Evolutionary conservation across 345 rosid species (phyloP).

Genomic region (Moricandia arvensis): DNA sequence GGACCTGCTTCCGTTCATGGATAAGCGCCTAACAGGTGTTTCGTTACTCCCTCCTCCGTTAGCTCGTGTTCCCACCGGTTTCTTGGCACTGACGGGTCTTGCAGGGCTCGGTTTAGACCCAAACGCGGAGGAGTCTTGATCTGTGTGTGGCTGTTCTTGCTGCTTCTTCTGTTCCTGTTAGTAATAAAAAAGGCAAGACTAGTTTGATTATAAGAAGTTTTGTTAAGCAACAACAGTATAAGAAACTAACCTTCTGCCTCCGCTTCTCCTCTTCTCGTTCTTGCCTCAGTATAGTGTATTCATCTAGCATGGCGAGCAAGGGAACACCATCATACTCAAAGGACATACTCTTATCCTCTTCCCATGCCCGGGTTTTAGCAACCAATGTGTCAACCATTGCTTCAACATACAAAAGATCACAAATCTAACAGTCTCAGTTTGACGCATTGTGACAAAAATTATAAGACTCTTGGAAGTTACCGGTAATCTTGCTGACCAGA

Average conservation of each 20-base stretch:
- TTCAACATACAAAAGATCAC: constrained; percentile 30
- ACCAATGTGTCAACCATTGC: constrained; percentile 86
- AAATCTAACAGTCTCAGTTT: background rate
- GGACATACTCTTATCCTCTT: constrained; percentile 60
- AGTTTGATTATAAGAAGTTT: background rate
- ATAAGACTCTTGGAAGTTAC: constrained; percentile 37
- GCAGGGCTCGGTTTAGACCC: constrained; percentile 86
- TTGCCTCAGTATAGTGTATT: constrained; percentile 86
- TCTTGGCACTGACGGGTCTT: constrained; percentile 61
- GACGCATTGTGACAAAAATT: background rate
- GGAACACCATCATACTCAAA: constrained; percentile 91
- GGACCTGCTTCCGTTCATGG: constrained; percentile 72
- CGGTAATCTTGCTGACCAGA: constrained; percentile 90
- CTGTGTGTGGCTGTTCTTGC: constrained; percentile 73
- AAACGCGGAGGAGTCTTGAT: constrained; percentile 61
- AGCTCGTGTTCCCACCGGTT: constrained; percentile 65
- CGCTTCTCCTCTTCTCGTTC: constrained; percentile 96
- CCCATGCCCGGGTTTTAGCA: constrained; percentile 85
- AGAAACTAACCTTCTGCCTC: constrained; percentile 56
- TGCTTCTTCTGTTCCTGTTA: constrained; percentile 80
- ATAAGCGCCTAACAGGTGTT: constrained; percentile 75
- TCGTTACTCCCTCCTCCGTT: constrained; percentile 80
- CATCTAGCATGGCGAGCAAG: constrained; percentile 92
- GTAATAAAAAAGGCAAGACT: background rate
- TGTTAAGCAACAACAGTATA: background rate